These are phyloP conservation scores for Nymphaea thermarum DNA, from an alignment of 164 flowering plant species.

Conservation along the genomic window DNA sequence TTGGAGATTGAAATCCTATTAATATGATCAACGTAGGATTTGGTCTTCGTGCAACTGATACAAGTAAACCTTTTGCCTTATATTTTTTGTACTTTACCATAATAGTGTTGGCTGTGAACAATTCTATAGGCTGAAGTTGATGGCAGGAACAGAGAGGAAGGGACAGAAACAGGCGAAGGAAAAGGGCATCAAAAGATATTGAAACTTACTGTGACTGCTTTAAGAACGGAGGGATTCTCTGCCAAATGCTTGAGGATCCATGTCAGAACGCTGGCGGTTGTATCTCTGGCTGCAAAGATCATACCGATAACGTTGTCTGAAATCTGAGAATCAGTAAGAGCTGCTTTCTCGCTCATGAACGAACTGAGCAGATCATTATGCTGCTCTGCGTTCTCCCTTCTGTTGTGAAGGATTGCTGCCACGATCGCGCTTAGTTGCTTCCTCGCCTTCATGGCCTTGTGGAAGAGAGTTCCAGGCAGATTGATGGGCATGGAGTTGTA, in stretches of 20 bases:
- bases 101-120: too few relatives aligned
- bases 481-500: constrained; percentile 97
- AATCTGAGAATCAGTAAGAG: constrained; percentile 77
- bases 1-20: neutral
- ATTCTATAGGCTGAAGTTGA: too few relatives aligned
- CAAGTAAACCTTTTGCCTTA: too few relatives aligned
- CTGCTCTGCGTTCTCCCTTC: constrained; percentile 37
- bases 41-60: too few relatives aligned
- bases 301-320: constrained; percentile 93
- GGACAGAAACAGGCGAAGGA: too few relatives aligned
- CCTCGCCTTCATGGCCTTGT: constrained; percentile 87
- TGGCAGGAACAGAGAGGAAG: too few relatives aligned
- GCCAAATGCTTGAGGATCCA: constrained; percentile 90
- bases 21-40: too few relatives aligned
- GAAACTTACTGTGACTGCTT: constrained; percentile 70
- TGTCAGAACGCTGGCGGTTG: constrained; percentile 89
- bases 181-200: too few relatives aligned
- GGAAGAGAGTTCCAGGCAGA: constrained; percentile 85
- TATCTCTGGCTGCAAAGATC: constrained; percentile 96
- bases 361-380: constrained; percentile 66
- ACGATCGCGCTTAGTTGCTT: constrained; percentile 57
- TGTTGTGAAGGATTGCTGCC: constrained; percentile 44
- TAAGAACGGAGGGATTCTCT: constrained; percentile 63
- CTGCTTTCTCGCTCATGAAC: constrained; percentile 69
- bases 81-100: too few relatives aligned